phyloP scores from a whole-genome alignment of 1,284 basidiomycete species.

The Pseudozyma thailandica region DNA sequence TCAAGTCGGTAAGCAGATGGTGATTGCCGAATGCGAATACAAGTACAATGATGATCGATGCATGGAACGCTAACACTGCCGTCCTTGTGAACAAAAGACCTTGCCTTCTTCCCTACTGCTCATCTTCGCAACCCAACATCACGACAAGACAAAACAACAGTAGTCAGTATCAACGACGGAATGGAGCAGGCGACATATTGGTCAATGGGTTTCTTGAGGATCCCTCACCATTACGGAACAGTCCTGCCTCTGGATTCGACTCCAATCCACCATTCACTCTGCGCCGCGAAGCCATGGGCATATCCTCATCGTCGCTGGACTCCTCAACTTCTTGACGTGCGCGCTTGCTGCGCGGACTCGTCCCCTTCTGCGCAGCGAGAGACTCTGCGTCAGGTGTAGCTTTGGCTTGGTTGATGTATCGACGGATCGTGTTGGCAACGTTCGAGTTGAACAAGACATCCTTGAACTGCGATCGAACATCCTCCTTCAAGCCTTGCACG shows the following conservation, averaged over 20 bases:
- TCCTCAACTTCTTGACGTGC: background rate
- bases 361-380: background rate
- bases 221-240: constrained; percentile 12
- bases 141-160: background rate
- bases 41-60: background rate
- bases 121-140: no score
- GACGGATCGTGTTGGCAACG: constrained; percentile 21
- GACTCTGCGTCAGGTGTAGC: constrained; percentile 9
- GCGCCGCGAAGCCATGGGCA: constrained; percentile 11
- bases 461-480: constrained; percentile 45
- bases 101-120: no score
- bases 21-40: background rate
- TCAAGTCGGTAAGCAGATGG: background rate
- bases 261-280: constrained; percentile 18
- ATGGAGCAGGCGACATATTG: constrained; percentile 19
- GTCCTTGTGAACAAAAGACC: no score
- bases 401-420: constrained; percentile 28
- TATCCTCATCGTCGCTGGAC: constrained; percentile 19
- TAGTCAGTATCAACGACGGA: background rate
- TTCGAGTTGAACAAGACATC: constrained; percentile 44
- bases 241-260: constrained; percentile 25
- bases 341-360: constrained; percentile 14
- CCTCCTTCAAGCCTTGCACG: constrained; percentile 38
- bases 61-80: no score
- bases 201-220: constrained; percentile 24